Evolutionary conservation across 148 eudicot genomes (phyloP).

Genomic region (Cornus kousa): DNA sequence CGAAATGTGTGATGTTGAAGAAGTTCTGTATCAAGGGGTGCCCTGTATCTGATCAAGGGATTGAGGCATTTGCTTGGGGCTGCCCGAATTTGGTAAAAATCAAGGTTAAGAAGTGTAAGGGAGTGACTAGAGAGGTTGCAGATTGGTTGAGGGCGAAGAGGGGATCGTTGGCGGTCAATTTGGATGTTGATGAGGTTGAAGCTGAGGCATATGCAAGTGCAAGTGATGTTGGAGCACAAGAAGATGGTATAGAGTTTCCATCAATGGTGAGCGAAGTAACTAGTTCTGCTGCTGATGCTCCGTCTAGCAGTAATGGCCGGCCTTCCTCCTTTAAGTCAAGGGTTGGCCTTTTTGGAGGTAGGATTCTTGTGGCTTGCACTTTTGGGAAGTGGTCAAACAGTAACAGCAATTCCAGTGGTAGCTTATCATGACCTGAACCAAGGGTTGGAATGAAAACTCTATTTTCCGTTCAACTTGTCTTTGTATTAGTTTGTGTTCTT

Average conservation of each 20-base stretch:
- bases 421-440: slow-evolving; percentile 22
- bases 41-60: slow-evolving; percentile 63
- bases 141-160: slow-evolving; percentile 54
- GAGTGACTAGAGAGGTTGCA: slow-evolving; percentile 55
- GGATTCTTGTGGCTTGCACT: slow-evolving; percentile 49
- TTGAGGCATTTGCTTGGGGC: slow-evolving; percentile 61
- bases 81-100: slow-evolving; percentile 82
- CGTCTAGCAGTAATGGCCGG: slow-evolving; percentile 39
- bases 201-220: slow-evolving; percentile 50
- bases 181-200: slow-evolving; percentile 63
- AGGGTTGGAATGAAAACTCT: neutral
- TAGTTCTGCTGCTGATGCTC: slow-evolving; percentile 12
- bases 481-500: neutral
- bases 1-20: slow-evolving; percentile 60
- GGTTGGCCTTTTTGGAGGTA: slow-evolving; percentile 54
- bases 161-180: slow-evolving; percentile 49
- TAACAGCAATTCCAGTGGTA: slow-evolving; percentile 32
- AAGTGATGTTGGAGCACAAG: slow-evolving; percentile 62
- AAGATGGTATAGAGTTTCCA: slow-evolving; percentile 48
- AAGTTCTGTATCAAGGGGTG: slow-evolving; percentile 82
- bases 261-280: slow-evolving; percentile 23
- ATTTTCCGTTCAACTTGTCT: neutral
- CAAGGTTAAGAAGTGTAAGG: slow-evolving; percentile 78
- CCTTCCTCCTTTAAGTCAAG: slow-evolving; percentile 41
- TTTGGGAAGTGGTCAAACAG: slow-evolving; percentile 50